These are phyloP conservation scores for Ceratocystis alfenasii DNA, from an alignment of 2,329 filamentous ascomycete species.

Conservation along the genomic window DNA sequence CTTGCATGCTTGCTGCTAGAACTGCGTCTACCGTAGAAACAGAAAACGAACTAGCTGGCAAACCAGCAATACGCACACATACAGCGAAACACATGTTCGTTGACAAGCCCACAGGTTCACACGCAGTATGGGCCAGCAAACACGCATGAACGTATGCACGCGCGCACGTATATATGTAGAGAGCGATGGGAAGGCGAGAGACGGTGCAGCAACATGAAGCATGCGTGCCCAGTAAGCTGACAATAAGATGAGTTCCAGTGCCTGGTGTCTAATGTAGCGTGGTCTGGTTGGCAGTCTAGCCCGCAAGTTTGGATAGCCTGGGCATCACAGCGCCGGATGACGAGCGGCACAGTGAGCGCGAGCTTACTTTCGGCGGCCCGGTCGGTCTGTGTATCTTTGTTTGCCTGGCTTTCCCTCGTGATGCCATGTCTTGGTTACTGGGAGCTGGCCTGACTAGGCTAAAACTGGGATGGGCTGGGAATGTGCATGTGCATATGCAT, in stretches of 20 bases:
- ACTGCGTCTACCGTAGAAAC: not conserved
- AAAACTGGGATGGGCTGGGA: constrained; percentile 2
- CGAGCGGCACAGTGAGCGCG: too few relatives aligned
- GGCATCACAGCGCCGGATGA: too few relatives aligned
- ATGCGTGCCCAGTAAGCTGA: constrained; percentile 6
- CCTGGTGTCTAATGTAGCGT: not conserved
- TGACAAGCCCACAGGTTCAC: not conserved
- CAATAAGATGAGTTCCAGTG: not conserved
- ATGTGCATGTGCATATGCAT: constrained; percentile 11
- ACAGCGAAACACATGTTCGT: not conserved
- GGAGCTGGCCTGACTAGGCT: constrained; percentile 6
- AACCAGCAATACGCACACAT: not conserved
- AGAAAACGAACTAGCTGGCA: constrained; percentile 2
- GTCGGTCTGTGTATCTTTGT: not conserved
- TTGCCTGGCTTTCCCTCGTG: not conserved
- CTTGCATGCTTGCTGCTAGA: not conserved
- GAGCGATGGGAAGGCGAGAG: not conserved
- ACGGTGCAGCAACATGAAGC: not conserved
- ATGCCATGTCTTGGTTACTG: not conserved
- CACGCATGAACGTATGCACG: not conserved
- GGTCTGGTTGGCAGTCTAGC: not conserved
- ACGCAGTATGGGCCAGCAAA: constrained; percentile 3
- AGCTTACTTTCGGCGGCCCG: too few relatives aligned
- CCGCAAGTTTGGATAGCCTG: too few relatives aligned
- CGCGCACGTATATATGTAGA: not conserved